A percentile compares a stretch with the other conserved stretches of the same genome.
phyloP scores from a whole-genome alignment of 345 rosid genomes.

The Capsella bursapastoris region DNA sequence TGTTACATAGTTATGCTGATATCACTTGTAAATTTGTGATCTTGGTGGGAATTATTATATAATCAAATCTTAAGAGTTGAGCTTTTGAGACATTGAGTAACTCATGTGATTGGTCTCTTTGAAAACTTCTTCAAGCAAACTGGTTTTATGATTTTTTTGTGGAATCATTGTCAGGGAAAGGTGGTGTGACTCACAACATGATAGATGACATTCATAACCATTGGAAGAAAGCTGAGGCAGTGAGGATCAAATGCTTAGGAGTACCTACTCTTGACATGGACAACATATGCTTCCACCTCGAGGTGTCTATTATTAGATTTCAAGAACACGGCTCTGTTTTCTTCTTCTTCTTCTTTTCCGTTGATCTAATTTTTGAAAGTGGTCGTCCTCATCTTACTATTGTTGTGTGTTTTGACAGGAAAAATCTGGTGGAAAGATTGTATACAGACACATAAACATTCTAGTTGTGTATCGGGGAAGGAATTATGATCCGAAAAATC shows the following conservation, averaged over 20 bases:
- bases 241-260: conserved; percentile 92
- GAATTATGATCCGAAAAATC: conserved; percentile 70
- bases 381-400: conserved; percentile 41
- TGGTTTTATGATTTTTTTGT: neutral
- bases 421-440: conserved; percentile 78
- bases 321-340: conserved; percentile 8
- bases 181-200: conserved; percentile 93
- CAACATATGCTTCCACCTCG: conserved; percentile 82
- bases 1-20: neutral
- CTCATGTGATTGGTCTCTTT: conserved; percentile 3
- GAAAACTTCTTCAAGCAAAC: neutral
- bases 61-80: neutral
- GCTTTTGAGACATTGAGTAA: neutral
- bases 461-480: conserved; percentile 77
- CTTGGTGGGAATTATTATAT: neutral
- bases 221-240: conserved; percentile 90
- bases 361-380: conserved; percentile 1
- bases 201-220: conserved; percentile 91
- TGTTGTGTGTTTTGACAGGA: conserved; percentile 58
- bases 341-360: neutral
- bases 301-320: conserved; percentile 51
- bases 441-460: conserved; percentile 66
- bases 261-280: conserved; percentile 95
- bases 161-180: conserved; percentile 56
- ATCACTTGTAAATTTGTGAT: neutral